phyloP scores from a whole-genome alignment of 116 monocot genomes.

The Papilionanthe hybrid region DNA sequence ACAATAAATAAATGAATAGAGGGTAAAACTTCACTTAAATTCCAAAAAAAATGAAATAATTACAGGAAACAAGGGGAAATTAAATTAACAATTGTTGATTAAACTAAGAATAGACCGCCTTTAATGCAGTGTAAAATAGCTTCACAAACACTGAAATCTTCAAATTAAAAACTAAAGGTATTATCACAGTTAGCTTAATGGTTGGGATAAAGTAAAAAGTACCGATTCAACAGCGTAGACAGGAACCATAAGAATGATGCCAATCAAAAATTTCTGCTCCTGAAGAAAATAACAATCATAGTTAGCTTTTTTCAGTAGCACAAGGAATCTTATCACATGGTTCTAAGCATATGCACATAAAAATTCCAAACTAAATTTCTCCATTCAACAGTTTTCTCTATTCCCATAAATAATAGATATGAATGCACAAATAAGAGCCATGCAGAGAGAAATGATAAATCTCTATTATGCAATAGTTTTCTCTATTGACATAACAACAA shows the following conservation, averaged over 20 bases:
- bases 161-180: neutral
- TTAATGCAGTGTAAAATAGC: constrained; percentile 6
- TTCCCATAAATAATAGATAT: neutral
- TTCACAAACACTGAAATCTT: neutral
- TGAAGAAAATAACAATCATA: constrained; percentile 29
- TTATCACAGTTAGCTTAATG: neutral
- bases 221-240: constrained; percentile 94
- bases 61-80: neutral
- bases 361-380: neutral
- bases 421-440: neutral
- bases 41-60: neutral
- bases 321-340: neutral
- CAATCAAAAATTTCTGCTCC: constrained; percentile 99
- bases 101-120: neutral
- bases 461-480: neutral
- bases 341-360: neutral
- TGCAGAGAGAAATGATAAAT: neutral
- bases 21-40: neutral
- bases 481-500: neutral
- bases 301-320: constrained; percentile 2
- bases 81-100: neutral
- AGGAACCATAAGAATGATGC: constrained; percentile 97
- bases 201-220: constrained; percentile 18
- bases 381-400: neutral
- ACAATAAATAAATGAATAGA: neutral